Evolutionary conservation across 208 protist genomes (phyloP).

Genomic region (Trypanosoma scelopori): DNA sequence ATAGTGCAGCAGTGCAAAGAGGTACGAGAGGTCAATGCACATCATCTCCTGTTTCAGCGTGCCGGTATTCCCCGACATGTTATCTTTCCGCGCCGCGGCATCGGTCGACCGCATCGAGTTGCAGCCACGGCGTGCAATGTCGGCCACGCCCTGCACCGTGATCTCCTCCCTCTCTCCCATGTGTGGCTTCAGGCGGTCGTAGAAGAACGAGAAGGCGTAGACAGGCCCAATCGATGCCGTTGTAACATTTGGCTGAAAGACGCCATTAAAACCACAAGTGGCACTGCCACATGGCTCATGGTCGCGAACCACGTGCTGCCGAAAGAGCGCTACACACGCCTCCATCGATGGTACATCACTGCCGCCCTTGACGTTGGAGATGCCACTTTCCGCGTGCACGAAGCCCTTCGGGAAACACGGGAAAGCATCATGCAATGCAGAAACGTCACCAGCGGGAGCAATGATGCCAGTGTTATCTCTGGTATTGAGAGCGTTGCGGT

Average conservation of each 20-base stretch:
- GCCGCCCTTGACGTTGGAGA: constrained; percentile 24
- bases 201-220: constrained; percentile 78
- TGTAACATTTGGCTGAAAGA: constrained; percentile 60
- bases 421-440: constrained; percentile 14
- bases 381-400: constrained; percentile 15
- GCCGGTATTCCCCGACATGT: constrained; percentile 8
- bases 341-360: constrained; percentile 32
- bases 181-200: constrained; percentile 43
- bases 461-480: neutral
- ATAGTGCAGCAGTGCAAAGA: constrained; percentile 63
- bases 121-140: constrained; percentile 28
- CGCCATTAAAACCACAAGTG: constrained; percentile 54
- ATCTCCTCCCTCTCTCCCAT: constrained; percentile 22
- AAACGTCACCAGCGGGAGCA: neutral
- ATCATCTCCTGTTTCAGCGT: constrained; percentile 49
- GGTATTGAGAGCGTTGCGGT: neutral
- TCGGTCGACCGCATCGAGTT: constrained; percentile 27
- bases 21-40: constrained; percentile 79
- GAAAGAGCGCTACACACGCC: constrained; percentile 44
- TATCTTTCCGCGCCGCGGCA: neutral
- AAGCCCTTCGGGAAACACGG: constrained; percentile 36
- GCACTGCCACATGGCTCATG: constrained; percentile 18
- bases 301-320: constrained; percentile 35
- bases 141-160: constrained; percentile 24
- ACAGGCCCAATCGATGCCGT: constrained; percentile 41